A percentile compares a stretch with the other conserved stretches of the same genome.
phyloP scores from a whole-genome alignment of 352 stramenopile genomes.

The Globisporangium megalacanthum region DNA sequence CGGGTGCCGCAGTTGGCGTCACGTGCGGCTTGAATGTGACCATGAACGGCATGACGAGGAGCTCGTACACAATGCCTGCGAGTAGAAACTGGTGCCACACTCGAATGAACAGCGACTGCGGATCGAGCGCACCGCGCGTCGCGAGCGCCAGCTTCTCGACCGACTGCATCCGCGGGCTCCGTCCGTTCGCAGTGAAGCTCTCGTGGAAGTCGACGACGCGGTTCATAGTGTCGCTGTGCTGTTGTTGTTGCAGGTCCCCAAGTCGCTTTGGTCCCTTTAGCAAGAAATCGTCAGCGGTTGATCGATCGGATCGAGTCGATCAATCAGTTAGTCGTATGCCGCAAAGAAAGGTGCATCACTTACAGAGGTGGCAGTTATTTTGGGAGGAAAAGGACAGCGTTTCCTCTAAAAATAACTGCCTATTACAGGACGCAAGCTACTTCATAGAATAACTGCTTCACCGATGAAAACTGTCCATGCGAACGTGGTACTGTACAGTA shows the following conservation, averaged over 20 bases:
- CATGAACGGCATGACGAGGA: slow-evolving; percentile 53
- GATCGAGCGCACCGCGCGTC: slow-evolving; percentile 41
- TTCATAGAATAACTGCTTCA: too few relatives aligned
- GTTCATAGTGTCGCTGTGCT: slow-evolving; percentile 1
- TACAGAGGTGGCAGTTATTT: not conserved
- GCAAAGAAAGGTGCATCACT: not conserved
- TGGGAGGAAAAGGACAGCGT: not conserved
- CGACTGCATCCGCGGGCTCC: not conserved
- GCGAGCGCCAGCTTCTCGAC: slow-evolving; percentile 12
- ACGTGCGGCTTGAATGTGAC: slow-evolving; percentile 36
- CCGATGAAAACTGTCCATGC: too few relatives aligned
- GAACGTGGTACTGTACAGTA: too few relatives aligned
- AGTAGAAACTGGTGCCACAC: slow-evolving; percentile 58
- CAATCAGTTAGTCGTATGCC: too few relatives aligned
- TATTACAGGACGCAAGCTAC: not conserved
- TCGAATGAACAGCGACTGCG: slow-evolving; percentile 31
- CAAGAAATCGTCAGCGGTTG: too few relatives aligned
- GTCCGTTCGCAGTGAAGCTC: slow-evolving; percentile 6
- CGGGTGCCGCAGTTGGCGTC: slow-evolving; percentile 4
- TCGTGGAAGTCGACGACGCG: slow-evolving; percentile 4
- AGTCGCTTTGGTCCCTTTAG: too few relatives aligned
- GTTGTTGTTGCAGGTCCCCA: too few relatives aligned
- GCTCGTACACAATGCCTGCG: slow-evolving; percentile 39
- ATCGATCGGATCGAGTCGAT: too few relatives aligned
- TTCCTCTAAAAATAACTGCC: not conserved